Evolutionary conservation across 2,329 filamentous ascomycete species (phyloP), one percentile per base, ranked within the genome.

Genomic region (Diplodia mutila): DNA sequence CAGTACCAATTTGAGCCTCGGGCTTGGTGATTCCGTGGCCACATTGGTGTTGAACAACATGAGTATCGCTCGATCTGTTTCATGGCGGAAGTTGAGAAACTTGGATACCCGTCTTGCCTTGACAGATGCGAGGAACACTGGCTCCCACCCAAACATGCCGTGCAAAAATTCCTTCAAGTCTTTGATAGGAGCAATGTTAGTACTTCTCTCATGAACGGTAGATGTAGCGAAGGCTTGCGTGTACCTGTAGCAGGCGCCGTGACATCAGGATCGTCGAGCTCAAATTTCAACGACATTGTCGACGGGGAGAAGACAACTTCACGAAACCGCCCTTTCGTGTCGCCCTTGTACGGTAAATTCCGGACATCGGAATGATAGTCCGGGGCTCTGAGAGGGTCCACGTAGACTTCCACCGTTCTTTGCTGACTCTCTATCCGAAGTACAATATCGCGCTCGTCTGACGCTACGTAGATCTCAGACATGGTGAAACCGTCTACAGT

Each of bases 211-310:
- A 2, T 6, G 5, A 7, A 5, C 14, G 14, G 5, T 14, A 18
- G 11, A 12, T 4, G 1, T 4, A 2, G 11, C 5, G 1, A 11
- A 12, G 25, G n/a, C n/a, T n/a, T 5, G 6, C 4, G 1, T 1
- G 9, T 29, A 53, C 23, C 51, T 8, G 6, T 32, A 0, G 16
- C 1, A 16, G 25, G 25, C 0, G 14, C 4, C 3, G 14, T 27
- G 3, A 25, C 14, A 4, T 46, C 18, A 1, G 6, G 3, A 9
- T 8, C 1, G 7, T 46, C 5, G 11, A 46, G 42, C 42, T n/a
- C 9, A 2, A 46, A 46, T 3, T 12, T 46, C 18, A 46, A 21
- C 1, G 5, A 3, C 5, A 46, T 7, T n/a, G 5, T 46, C 42
- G 42, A 16, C 1, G 7, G 0, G 11, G 42, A 21, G 42, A 7